A percentile compares a stretch with the other conserved stretches of the same genome.
Evolutionary conservation across 1,139 yeast genomes (phyloP).

Genomic region (Suhomyces atakaporum): DNA sequence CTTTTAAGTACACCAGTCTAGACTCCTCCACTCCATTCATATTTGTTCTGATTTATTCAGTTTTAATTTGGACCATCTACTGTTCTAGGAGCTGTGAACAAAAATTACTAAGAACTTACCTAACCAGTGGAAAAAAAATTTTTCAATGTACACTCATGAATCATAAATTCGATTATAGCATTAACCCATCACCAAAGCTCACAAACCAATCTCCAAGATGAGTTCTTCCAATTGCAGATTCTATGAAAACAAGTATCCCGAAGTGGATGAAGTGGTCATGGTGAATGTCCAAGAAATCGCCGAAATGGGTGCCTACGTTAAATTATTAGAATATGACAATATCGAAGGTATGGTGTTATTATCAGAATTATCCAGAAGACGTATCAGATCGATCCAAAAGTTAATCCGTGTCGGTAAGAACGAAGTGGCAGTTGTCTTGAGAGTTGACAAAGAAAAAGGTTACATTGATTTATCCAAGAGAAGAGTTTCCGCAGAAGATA

Average conservation of each 20-base stretch:
- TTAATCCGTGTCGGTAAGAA: conserved; percentile 97
- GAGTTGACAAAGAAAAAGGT: conserved; percentile 98
- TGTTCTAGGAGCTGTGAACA: too few relatives aligned
- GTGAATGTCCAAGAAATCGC: conserved; percentile 98
- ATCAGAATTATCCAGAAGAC: conserved; percentile 96
- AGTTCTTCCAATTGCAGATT: conserved; percentile 93
- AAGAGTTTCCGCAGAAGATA: conserved; percentile 98
- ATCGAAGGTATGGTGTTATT: conserved; percentile 98
- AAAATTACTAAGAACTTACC: not conserved
- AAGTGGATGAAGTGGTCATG: conserved; percentile 98
- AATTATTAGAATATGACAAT: conserved; percentile 92
- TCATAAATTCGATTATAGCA: conserved; percentile 5
- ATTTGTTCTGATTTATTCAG: not conserved
- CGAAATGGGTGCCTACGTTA: conserved; percentile 97
- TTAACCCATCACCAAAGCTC: conserved; percentile 1
- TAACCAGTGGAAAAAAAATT: conserved; percentile 5
- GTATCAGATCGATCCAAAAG: conserved; percentile 96
- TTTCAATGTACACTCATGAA: conserved; percentile 10
- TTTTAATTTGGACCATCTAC: not conserved
- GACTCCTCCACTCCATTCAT: not conserved
- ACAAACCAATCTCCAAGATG: conserved; percentile 38
- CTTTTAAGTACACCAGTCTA: too few relatives aligned
- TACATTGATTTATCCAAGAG: conserved; percentile 97
- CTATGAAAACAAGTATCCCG: conserved; percentile 98
- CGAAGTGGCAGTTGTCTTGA: conserved; percentile 97